phyloP scores from a whole-genome alignment of 73 alveolate genomes.

The Paramecium tetraurelia region DNA sequence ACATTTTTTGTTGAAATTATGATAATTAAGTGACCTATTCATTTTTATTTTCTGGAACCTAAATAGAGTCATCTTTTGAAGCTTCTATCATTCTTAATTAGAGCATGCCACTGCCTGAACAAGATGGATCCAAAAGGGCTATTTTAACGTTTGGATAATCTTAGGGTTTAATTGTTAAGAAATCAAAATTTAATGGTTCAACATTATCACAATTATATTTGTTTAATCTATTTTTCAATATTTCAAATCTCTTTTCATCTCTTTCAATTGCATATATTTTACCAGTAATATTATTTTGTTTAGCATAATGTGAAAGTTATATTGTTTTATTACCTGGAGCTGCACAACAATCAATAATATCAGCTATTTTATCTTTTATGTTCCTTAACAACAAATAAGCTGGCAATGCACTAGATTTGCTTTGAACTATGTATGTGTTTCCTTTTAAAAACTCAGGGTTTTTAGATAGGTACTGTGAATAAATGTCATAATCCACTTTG shows the following conservation, averaged over 20 bases:
- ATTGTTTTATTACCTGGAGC: slow-evolving; percentile 66
- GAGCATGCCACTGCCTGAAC: slow-evolving; percentile 66
- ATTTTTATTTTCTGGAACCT: background rate
- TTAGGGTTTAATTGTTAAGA: background rate
- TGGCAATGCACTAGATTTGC: slow-evolving; percentile 62
- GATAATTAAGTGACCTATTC: background rate
- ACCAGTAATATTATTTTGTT: slow-evolving; percentile 16
- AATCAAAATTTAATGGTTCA: slow-evolving; percentile 34
- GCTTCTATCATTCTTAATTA: slow-evolving; percentile 46
- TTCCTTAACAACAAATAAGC: slow-evolving; percentile 51
- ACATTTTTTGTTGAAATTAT: slow-evolving; percentile 10
- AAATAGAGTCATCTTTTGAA: background rate
- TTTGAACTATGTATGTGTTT: background rate
- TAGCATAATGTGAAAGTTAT: slow-evolving; percentile 43
- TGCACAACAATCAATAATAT: slow-evolving; percentile 61
- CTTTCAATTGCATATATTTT: slow-evolving; percentile 55
- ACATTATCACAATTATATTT: slow-evolving; percentile 35
- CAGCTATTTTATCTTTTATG: background rate
- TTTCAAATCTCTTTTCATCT: slow-evolving; percentile 40
- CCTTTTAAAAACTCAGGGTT: slow-evolving; percentile 15
- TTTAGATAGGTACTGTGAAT: background rate
- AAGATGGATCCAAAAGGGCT: slow-evolving; percentile 57
- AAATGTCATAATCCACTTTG: slow-evolving; percentile 24
- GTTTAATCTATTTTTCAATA: slow-evolving; percentile 7
- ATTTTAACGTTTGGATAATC: slow-evolving; percentile 9